Base-by-base conservation (phyloP, 1,284 basidiomycete species). In the Irpex rosettiformis region DNA sequence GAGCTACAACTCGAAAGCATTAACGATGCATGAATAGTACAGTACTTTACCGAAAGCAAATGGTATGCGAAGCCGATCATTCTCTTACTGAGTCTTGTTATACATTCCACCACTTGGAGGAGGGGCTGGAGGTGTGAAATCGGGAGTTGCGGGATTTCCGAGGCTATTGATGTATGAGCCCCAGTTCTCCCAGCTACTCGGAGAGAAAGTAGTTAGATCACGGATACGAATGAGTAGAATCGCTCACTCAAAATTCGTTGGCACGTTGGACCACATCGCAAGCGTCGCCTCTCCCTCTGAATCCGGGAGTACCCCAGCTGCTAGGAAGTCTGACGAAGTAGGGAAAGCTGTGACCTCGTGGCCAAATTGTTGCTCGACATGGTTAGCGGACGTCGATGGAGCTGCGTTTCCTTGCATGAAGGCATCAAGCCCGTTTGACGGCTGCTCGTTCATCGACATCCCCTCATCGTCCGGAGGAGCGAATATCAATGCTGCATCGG, bases 111-210 rank as follows among this genome's bases (percentile, higher is more conserved):
- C 33, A 37, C 33, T 37, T 37, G 33, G 33, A 37, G 33, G 33
- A 8, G 33, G 33, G 33, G 33, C 33, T 37, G 33, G 33, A 16
- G 33, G 33, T 3, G 33, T 37, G 33, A 37, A 37, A 16, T 16
- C 16, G 10, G 33, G 33, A 7, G 48, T 24, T 13, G 7, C 48
- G 48, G 48, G 48, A 28, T 51, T 51, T 2, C 57, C 57, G n/a
- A 58, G 47, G 11, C 22, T 54, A 6, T 48, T 25, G 45, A 58
- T 58, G 30, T 58, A 58, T 47, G 57, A 40, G 11, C 57, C 57
- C 57, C 57, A 58, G 43, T 55, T 54, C 43, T 58, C 57, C 57
- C 57, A 58, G 13, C 57, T 58, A 49, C 49, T 25, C 18, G 8
- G 5, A 28, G 24, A 42, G 25, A 10, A 30, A 27, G 24, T 13